Percentiles rank a stretch among this genome's conserved stretches.
These are phyloP conservation scores for Discostella stelligeroides DNA, from an alignment of 108 stramenopile genomes.

Conservation along the genomic window DNA sequence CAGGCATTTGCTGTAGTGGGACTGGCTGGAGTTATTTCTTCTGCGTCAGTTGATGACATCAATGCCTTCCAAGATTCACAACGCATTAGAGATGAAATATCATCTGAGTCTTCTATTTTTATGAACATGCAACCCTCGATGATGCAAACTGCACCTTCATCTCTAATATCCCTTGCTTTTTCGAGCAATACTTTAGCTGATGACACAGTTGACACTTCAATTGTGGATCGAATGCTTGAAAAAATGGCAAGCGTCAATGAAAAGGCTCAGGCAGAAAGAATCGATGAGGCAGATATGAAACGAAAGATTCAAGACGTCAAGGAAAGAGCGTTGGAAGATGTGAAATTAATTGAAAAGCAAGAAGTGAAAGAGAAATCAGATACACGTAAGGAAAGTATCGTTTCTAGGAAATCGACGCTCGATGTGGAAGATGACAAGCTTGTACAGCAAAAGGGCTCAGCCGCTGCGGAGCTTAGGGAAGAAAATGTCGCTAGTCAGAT, in stretches of 20 bases:
- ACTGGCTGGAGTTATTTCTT: neutral
- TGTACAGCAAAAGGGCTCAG: no score
- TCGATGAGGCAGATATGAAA: constrained; percentile 11
- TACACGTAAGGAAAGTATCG: neutral
- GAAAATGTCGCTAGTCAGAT: no score
- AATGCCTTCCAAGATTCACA: neutral
- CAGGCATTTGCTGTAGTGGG: no score
- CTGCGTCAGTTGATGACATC: neutral
- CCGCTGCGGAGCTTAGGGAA: no score
- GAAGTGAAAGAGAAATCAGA: neutral
- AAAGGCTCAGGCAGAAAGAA: neutral
- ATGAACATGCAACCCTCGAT: neutral
- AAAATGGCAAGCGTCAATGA: neutral
- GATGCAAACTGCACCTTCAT: neutral
- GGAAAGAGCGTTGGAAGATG: constrained; percentile 12
- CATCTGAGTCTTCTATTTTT: neutral
- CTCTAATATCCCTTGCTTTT: neutral
- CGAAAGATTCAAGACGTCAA: constrained; percentile 1
- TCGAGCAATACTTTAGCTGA: no score
- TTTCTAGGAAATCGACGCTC: neutral
- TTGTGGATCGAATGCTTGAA: neutral
- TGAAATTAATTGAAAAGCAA: neutral
- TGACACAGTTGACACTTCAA: no score
- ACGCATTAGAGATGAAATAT: neutral
- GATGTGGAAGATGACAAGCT: no score